Base-by-base conservation (phyloP, 345 rosid species). In the Boechera retrofracta region DNA sequence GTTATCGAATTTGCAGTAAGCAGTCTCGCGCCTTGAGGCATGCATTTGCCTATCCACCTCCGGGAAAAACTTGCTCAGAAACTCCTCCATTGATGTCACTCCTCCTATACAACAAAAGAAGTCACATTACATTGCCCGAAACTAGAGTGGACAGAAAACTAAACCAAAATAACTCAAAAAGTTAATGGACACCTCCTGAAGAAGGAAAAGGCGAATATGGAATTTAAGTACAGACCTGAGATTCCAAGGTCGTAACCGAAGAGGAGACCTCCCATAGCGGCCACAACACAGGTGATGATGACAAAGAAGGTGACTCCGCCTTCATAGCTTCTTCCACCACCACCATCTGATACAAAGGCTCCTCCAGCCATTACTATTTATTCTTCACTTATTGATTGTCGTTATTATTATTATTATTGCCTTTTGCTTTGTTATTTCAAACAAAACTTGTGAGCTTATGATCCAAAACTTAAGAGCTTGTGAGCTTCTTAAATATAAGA, bases 261-360 rank as follows among this genome's bases (percentile, higher is more conserved):
- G 76, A 85, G 84, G 53, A 87, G 85, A 45, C 90, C 90, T 29
- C 90, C 90, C 81, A 83, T 75, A 31, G 90, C 87, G 1, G 90
- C 87, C 39, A 85, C 86, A 35, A 87, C 1, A 63, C 87, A 87
- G 1, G 88, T 76, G 38, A 83, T 74, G 28, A 87, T 47, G 39
- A 87, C 87, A 10, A 83, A 87, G 31, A 32, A 55, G 0, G 88
- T 87, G 63, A 87, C 86, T 7, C 81, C 75, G 7, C 87, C 88
- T 80, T 83, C 81, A 64, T 83, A 82, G 64, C 39, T 48, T 38
- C 69, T 65, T 16, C 75, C 81, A 11, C 67, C 76, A 35, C 75
- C 52, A 13, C 73, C 78, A 12, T 72, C 76, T 54, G 64, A 44
- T 58, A 73, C 87, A 78, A 76, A 83, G 12, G 81, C 85, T 79